Conservation (phyloP, 1,139 yeast genomes). For the Geotrichum bryndzae region DNA sequence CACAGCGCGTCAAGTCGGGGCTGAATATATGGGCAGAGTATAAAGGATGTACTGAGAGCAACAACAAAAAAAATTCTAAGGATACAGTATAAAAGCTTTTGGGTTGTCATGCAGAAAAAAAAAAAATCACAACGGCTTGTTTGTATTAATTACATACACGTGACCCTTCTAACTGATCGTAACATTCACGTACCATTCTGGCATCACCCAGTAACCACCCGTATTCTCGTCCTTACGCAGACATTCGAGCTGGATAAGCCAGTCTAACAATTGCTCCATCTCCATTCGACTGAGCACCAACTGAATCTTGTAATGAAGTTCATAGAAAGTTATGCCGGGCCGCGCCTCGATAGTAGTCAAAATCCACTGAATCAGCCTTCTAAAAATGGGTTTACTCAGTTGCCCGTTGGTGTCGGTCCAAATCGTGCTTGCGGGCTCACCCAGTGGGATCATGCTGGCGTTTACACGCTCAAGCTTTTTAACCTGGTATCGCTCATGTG, state of each 20-base stretch:
- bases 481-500: conserved; percentile 9
- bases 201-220: conserved; percentile 47
- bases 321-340: conserved; percentile 55
- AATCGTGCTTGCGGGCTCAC: conserved; percentile 59
- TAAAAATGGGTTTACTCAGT: conserved; percentile 58
- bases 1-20: not conserved
- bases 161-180: not conserved
- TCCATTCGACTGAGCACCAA: conserved; percentile 48
- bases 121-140: not conserved
- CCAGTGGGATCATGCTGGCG: conserved; percentile 41
- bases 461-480: conserved; percentile 1
- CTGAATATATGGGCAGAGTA: not conserved
- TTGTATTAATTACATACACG: not conserved
- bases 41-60: not conserved
- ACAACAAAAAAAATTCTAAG: not conserved
- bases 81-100: not conserved
- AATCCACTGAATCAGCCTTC: conserved; percentile 47
- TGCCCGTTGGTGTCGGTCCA: conserved; percentile 69
- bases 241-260: conserved; percentile 49
- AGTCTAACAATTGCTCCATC: conserved; percentile 45
- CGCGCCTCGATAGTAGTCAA: conserved; percentile 41
- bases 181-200: conserved; percentile 46
- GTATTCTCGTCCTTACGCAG: conserved; percentile 36
- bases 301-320: conserved; percentile 37
- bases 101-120: not conserved